These are phyloP conservation scores for Cystofilobasidium bisporidii DNA, from an alignment of 768 basidiomycete species.

Conservation along the genomic window DNA sequence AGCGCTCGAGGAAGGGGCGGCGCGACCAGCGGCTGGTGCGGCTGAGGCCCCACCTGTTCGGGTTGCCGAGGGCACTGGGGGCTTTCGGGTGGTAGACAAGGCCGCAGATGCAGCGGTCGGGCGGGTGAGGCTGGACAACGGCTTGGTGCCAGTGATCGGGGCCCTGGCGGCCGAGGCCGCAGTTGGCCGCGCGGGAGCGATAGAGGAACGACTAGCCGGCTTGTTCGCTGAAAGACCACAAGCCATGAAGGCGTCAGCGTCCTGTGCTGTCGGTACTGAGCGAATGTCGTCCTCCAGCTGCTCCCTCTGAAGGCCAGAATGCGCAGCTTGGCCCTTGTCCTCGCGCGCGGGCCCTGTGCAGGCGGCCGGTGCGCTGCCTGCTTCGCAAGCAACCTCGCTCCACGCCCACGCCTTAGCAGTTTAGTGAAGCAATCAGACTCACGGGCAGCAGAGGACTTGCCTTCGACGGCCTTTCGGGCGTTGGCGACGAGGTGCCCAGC, in stretches of 20 bases:
- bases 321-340: no score
- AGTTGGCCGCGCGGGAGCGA: background rate
- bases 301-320: no score
- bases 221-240: background rate
- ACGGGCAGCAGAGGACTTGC: background rate
- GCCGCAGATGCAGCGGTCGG: background rate
- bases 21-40: background rate
- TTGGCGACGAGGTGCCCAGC: background rate
- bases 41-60: background rate
- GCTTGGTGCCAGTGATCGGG: background rate
- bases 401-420: no score
- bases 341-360: no score
- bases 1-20: background rate
- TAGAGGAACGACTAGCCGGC: background rate
- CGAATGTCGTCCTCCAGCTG: no score
- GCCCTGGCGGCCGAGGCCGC: background rate
- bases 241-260: background rate
- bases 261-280: no score
- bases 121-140: background rate
- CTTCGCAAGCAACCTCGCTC: no score
- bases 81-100: conserved; percentile 7
- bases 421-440: background rate
- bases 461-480: background rate
- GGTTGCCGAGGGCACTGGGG: conserved; percentile 6
- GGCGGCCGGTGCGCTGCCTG: no score